Evolutionary conservation across 2,329 filamentous ascomycete species (phyloP).

Genomic region (Aureobasidium sp.): DNA sequence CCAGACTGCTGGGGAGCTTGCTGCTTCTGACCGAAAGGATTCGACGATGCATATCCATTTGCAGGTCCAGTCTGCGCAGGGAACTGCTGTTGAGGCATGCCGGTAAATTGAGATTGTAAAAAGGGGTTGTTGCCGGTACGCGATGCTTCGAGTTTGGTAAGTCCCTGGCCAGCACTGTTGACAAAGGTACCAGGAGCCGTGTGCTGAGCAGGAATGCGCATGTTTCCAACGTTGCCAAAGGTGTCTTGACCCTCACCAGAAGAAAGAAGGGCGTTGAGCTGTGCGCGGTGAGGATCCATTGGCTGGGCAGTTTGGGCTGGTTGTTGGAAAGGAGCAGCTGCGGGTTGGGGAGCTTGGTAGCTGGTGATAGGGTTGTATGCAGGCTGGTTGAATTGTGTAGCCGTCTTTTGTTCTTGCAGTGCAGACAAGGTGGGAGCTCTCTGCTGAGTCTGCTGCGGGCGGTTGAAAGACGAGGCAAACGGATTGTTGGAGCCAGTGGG

Average conservation of each 20-base stretch:
- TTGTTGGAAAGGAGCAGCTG: slow-evolving; percentile 37
- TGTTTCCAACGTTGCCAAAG: slow-evolving; percentile 92
- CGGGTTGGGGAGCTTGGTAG: slow-evolving; percentile 42
- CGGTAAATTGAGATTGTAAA: slow-evolving; percentile 74
- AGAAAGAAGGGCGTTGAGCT: slow-evolving; percentile 78
- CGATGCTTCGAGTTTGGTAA: slow-evolving; percentile 60
- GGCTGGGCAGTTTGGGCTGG: slow-evolving; percentile 26
- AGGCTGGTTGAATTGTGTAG: slow-evolving; percentile 54
- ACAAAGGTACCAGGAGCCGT: slow-evolving; percentile 94
- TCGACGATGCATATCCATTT: slow-evolving; percentile 41
- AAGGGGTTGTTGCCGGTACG: slow-evolving; percentile 85
- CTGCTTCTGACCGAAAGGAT: slow-evolving; percentile 47
- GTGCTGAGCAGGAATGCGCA: slow-evolving; percentile 92
- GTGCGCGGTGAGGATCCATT: slow-evolving; percentile 56
- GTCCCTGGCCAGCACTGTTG: slow-evolving; percentile 84
- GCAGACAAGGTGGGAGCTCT: slow-evolving; percentile 65
- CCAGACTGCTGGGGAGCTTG: slow-evolving; percentile 40
- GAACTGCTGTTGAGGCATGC: slow-evolving; percentile 41
- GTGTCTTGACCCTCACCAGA: slow-evolving; percentile 92
- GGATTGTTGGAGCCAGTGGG: slow-evolving; percentile 97
- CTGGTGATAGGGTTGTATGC: slow-evolving; percentile 36
- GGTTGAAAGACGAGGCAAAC: slow-evolving; percentile 67
- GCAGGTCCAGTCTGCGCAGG: slow-evolving; percentile 42
- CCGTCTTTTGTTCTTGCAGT: slow-evolving; percentile 76
- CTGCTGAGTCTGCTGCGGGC: slow-evolving; percentile 48